Evolutionary conservation across 495 filamentous ascomycete genomes (phyloP), one percentile per base, ranked within the genome.

Genomic region (Neurospora sp.): DNA sequence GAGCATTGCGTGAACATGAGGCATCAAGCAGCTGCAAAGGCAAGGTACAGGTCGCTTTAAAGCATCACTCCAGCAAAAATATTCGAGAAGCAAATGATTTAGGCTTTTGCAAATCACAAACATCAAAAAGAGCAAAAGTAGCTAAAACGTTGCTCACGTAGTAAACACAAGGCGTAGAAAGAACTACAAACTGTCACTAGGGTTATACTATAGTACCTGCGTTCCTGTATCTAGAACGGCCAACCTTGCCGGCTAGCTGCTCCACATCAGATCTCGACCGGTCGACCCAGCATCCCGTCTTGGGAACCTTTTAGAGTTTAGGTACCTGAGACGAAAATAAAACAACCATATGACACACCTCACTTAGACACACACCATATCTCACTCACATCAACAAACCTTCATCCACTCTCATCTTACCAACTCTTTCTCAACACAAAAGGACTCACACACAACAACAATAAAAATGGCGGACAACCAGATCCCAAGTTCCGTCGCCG

Each of bases 401-500:
- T 5, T 71, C 45, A 22, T 39, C 72, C 37, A 35, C 40, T 22
- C 20, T 31, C 20, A 39, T 44, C 14, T 39, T 37, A 27, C 8
- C 39, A 39, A 27, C 35, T 16, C 42, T 10, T 69, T 22, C 38
- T 39, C 22, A 37, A n/a, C 45, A 68, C 10, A 70, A 45, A 3
- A 18, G 22, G 22, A 40, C 39, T 40, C 39, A 12, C 39, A 71
- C 0, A 59, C 7, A 31, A 41, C 61, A 31, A 41, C 61, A 45
- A 16, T 38, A 18, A 74, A 44, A 31, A 83, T 80, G 79, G 72
- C 76, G 8, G 69, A 74, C n/a, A 81, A 83, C 71, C 71, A 73
- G 4, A 85, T 88, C 22, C 94, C 94, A 38, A 79, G 86, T 35
- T 87, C 87, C 65, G 94, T 91, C 73, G 91, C 89, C 20, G 87